Evolutionary conservation across 2,329 filamentous ascomycete species (phyloP).

Genomic region (Cladosporium sp.): DNA sequence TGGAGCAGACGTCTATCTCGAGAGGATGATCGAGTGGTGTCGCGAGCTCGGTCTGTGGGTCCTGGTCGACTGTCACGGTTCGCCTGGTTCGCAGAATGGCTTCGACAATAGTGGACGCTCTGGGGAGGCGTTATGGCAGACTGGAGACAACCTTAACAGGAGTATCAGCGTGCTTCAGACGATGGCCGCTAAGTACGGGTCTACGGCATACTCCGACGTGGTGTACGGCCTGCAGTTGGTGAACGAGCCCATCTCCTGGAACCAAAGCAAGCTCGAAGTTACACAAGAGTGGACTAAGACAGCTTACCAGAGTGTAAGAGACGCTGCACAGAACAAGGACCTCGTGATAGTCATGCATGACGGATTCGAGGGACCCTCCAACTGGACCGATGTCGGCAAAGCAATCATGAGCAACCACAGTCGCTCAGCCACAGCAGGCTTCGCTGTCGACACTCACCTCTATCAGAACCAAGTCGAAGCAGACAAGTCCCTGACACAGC

Average conservation of each 20-base stretch:
- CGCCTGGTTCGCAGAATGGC: conserved; percentile 55
- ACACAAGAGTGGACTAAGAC: conserved; percentile 41
- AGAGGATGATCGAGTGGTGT: conserved; percentile 53
- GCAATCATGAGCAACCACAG: conserved; percentile 28
- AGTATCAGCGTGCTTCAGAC: conserved; percentile 43
- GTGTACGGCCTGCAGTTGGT: conserved; percentile 49
- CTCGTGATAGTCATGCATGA: conserved; percentile 46
- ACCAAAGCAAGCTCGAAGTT: conserved; percentile 38
- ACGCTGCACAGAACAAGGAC: conserved; percentile 36
- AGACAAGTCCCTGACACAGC: conserved; percentile 43
- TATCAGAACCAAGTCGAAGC: conserved; percentile 47
- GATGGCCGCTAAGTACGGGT: conserved; percentile 46
- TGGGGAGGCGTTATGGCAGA: conserved; percentile 35
- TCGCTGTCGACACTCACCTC: conserved; percentile 48
- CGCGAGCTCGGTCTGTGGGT: conserved; percentile 48
- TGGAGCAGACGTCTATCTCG: conserved; percentile 52
- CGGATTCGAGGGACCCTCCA: conserved; percentile 36
- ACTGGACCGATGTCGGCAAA: conserved; percentile 36
- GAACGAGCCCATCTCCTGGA: conserved; percentile 46
- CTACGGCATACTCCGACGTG: conserved; percentile 43
- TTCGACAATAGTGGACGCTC: conserved; percentile 42
- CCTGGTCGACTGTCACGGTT: conserved; percentile 55
- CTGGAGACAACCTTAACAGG: conserved; percentile 35
- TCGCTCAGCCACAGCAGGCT: conserved; percentile 34
- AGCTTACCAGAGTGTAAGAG: conserved; percentile 40